Conservation (phyloP, 495 filamentous ascomycete genomes). For the Thozetella sp. region DNA sequence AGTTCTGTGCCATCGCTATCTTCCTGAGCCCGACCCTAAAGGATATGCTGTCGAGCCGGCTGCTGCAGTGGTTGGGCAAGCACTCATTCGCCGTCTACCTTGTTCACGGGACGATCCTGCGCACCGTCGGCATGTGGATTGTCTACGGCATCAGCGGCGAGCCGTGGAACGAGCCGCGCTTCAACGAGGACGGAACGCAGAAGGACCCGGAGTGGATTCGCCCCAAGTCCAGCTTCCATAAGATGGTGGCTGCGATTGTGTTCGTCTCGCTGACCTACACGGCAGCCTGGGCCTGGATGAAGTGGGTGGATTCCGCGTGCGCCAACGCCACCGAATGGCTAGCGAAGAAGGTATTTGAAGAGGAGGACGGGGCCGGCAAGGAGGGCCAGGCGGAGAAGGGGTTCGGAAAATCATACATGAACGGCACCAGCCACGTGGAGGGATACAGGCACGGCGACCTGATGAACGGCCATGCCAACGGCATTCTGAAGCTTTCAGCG, state of each 20-base stretch:
- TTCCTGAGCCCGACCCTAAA: constrained; percentile 59
- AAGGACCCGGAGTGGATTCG: constrained; percentile 26
- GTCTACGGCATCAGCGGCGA: constrained; percentile 59
- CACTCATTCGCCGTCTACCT: constrained; percentile 72
- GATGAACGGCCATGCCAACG: too few relatives aligned
- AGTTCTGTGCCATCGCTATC: constrained; percentile 53
- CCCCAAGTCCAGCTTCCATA: constrained; percentile 34
- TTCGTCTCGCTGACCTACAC: constrained; percentile 54
- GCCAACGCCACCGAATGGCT: constrained; percentile 59
- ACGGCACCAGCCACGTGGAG: neutral
- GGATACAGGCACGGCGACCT: too few relatives aligned
- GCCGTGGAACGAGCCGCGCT: constrained; percentile 37
- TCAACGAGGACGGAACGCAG: constrained; percentile 28
- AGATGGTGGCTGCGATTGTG: constrained; percentile 23
- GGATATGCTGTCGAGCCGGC: constrained; percentile 52
- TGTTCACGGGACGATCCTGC: constrained; percentile 63
- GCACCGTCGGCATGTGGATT: constrained; percentile 63
- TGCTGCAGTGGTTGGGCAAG: constrained; percentile 66
- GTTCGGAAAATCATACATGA: constrained; percentile 1
- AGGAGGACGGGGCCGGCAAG: constrained; percentile 31
- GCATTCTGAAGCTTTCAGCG: too few relatives aligned
- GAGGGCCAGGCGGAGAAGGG: constrained; percentile 28
- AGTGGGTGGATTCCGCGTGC: constrained; percentile 65
- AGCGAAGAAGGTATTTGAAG: constrained; percentile 59
- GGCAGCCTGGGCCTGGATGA: constrained; percentile 63